Evolutionary conservation across 2,329 filamentous ascomycete species (phyloP), one percentile per base, ranked within the genome.

Genomic region (Colletotrichum melonis): DNA sequence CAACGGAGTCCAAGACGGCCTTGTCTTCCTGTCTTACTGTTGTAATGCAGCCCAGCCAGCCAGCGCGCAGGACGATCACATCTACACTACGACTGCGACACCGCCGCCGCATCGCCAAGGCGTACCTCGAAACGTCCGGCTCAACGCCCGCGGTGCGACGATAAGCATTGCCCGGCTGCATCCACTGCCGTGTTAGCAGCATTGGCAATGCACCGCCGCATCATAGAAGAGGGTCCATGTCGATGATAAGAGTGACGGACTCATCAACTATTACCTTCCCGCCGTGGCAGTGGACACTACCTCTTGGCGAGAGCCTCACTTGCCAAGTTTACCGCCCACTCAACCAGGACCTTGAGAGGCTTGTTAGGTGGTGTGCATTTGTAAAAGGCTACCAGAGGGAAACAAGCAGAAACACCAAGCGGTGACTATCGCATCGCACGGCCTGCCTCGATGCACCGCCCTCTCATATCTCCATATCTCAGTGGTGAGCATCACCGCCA

Each of bases 281-380:
- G 58, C 46, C 16, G 24, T 32, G 52, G 30, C 58, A 30, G 58
- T 42, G 65, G 54, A 42, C 58, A 35, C 54, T 22, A 59, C 65
- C 64, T 64, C 65, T 72, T 72, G 69, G 69, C 69, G 58, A 72
- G 69, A 72, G 52, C 58, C 52, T 72, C 69, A 28, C 42, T 46
- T 57, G 30, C 30, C 30, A 32, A 32, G 30, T 32, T 32, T 32
- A 12, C n/a, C 4, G 14, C 57, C 26, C 26, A 28, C 19, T 35
- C 24, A 9, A 16, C 30, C 14, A 6, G n/a, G 6, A 22, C 56
- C 9, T 32, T 9, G 30, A 32, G 57, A 59, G 57, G 38, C 60
- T 54, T 52, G 42, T 6, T 42, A 16, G 26, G 60, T 46, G 14
- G 28, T 35, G 60, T 32, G 35, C 14, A 42, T 42, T 6, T 42